Base-by-base conservation (phyloP, 1,139 yeast genomes). In the Saccharomycopsis crataegensis region DNA sequence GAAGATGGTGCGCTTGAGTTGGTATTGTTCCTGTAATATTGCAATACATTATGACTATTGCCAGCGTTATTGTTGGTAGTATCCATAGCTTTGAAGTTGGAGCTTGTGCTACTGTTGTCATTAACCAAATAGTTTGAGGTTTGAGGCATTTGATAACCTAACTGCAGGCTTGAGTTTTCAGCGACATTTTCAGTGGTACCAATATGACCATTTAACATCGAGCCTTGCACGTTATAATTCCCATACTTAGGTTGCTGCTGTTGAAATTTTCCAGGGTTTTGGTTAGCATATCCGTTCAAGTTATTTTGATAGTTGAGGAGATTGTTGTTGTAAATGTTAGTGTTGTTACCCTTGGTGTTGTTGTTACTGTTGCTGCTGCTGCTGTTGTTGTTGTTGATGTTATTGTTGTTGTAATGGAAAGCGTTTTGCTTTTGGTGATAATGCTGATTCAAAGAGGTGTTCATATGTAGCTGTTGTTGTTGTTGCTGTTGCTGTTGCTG, bases 371-470 rank as follows among this genome's bases (percentile, higher is more conserved):
- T 14, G 37, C 14, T 33, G n/a, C 31, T 22, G 48, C 12, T 31
- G 16, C 17, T 8, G n/a, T 45, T 22, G 48, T 14, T n/a, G 43
- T 36, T 46, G 12, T 16, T 16, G 40, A 28, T 7, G 12, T 17
- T 11, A 43, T 49, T 34, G 34, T 33, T n/a, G 16, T 40, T 14
- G 36, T 28, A 46, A 12, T 50, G 38, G 17, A 14, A 17, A 22
- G 17, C 17, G 16, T 32, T 50, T 14, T 44, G 44, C 8, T 49
- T 49, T 31, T 16, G 36, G 45, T 32, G 52, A 12, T n/a, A 32
- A 7, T 32, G n/a, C 3, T 22, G 31, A 28, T 36, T 16, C 22
- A n/a, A 17, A 12, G 28, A 22, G 28, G 28, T 22, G 28, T 22
- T 22, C 28, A 22, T 22, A n/a, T 37, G 31, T 48, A 8, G 28